phyloP scores from a whole-genome alignment of 2,329 filamentous ascomycete species.

The Fusarium concolor region DNA sequence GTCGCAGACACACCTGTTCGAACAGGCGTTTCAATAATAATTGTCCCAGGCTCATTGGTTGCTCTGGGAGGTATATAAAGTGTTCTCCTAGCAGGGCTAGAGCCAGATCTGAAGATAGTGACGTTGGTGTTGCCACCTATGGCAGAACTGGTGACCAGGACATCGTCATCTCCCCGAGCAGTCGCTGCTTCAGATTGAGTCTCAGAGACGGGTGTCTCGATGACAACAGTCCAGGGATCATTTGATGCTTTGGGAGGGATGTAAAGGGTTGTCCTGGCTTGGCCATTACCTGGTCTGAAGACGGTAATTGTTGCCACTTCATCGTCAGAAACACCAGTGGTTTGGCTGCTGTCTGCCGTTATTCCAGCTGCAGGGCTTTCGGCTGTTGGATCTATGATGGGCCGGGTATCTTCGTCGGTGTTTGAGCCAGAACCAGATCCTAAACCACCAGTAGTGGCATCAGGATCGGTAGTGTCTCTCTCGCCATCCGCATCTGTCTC shows the following conservation, averaged over 20 bases:
- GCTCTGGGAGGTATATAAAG: slow-evolving; percentile 2
- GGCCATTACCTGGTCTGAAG: slow-evolving; percentile 12
- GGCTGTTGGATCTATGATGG: not conserved
- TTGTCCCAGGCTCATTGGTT: slow-evolving; percentile 3
- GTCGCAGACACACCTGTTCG: not conserved
- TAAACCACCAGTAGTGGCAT: not conserved
- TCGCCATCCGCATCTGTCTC: not conserved
- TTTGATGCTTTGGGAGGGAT: not conserved
- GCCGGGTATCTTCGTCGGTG: not conserved
- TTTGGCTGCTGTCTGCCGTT: not conserved
- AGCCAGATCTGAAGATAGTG: slow-evolving; percentile 5
- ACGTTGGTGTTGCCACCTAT: slow-evolving; percentile 15
- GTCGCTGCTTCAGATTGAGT: slow-evolving; percentile 23
- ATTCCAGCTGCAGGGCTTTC: not conserved
- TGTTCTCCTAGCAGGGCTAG: not conserved
- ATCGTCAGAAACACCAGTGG: not conserved
- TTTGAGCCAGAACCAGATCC: not conserved
- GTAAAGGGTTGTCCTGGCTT: slow-evolving; percentile 3
- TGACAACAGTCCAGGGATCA: slow-evolving; percentile 11
- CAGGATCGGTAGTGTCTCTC: not conserved
- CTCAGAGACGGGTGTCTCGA: slow-evolving; percentile 12
- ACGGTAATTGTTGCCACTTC: slow-evolving; percentile 12
- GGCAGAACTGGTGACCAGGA: not conserved
- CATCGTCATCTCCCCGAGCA: not conserved
- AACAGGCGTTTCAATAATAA: slow-evolving; percentile 13